Percentiles rank a stretch among this genome's conserved stretches.
Evolutionary conservation across 192 early-diverging fungal species (phyloP).

Genomic region (Coemansia reversa): DNA sequence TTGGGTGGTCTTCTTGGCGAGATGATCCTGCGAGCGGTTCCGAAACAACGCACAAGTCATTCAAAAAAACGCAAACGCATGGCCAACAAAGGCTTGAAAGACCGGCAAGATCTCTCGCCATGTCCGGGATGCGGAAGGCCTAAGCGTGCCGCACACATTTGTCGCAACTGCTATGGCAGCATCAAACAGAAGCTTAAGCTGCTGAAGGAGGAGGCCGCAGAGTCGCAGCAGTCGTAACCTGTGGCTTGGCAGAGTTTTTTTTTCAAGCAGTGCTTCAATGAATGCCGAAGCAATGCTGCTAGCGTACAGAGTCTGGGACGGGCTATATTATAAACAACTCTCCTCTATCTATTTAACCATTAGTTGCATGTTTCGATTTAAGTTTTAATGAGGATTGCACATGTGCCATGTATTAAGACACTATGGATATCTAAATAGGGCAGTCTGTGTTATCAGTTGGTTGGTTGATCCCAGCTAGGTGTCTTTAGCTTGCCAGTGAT

Average conservation of each 20-base stretch:
- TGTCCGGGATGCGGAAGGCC: slow-evolving; percentile 78
- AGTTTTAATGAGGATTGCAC: background rate
- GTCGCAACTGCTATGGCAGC: slow-evolving; percentile 69
- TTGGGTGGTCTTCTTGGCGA: slow-evolving; percentile 56
- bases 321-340: background rate
- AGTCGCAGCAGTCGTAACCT: slow-evolving; percentile 3
- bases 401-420: too few species aligned
- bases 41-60: slow-evolving; percentile 92
- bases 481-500: slow-evolving; percentile 64
- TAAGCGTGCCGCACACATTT: slow-evolving; percentile 76
- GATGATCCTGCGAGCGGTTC: slow-evolving; percentile 76
- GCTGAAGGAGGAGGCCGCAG: slow-evolving; percentile 20
- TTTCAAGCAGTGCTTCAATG: slow-evolving; percentile 5
- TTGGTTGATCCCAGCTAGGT: slow-evolving; percentile 37
- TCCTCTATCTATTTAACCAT: slow-evolving; percentile 1
- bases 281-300: background rate
- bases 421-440: too few species aligned
- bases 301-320: too few species aligned
- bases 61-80: slow-evolving; percentile 85
- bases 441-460: slow-evolving; percentile 1
- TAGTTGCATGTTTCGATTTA: background rate
- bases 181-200: slow-evolving; percentile 56
- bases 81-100: slow-evolving; percentile 73
- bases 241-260: too few species aligned
- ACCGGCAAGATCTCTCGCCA: slow-evolving; percentile 63